Evolutionary conservation across 192 early-diverging fungal species (phyloP).

Genomic region (Podochytrium sp.): DNA sequence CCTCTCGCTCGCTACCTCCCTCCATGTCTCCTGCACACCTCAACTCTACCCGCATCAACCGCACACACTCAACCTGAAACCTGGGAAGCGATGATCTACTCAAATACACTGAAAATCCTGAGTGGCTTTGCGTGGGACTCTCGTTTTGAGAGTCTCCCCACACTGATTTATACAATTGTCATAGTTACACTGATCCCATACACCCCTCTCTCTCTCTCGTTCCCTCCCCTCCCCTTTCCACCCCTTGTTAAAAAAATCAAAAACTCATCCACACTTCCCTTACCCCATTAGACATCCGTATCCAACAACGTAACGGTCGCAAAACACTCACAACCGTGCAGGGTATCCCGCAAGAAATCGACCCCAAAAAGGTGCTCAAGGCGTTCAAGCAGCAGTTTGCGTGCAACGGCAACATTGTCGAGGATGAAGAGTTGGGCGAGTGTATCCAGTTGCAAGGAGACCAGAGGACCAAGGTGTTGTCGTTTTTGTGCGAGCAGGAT

Average conservation of each 20-base stretch:
- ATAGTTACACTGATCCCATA: constrained; percentile 33
- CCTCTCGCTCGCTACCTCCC: not conserved
- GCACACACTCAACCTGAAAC: no score
- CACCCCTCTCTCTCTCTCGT: not conserved
- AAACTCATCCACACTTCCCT: not conserved
- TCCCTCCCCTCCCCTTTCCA: not conserved
- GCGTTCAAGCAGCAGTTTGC: constrained; percentile 96
- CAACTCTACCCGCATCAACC: no score
- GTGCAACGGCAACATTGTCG: constrained; percentile 93
- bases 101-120: constrained; percentile 20
- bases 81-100: constrained; percentile 11
- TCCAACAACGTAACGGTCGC: constrained; percentile 95
- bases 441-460: constrained; percentile 96
- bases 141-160: constrained; percentile 31
- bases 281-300: constrained; percentile 85
- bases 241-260: not conserved
- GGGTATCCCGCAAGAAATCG: constrained; percentile 83
- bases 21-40: no score
- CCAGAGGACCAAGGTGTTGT: constrained; percentile 81
- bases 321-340: constrained; percentile 96
- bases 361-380: constrained; percentile 91
- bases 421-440: constrained; percentile 89
- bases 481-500: constrained; percentile 77
- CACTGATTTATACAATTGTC: constrained; percentile 24
- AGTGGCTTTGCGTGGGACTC: constrained; percentile 17